These are phyloP conservation scores for Pilasporangium apinafurcum DNA, from an alignment of 352 stramenopile genomes.

Conservation along the genomic window DNA sequence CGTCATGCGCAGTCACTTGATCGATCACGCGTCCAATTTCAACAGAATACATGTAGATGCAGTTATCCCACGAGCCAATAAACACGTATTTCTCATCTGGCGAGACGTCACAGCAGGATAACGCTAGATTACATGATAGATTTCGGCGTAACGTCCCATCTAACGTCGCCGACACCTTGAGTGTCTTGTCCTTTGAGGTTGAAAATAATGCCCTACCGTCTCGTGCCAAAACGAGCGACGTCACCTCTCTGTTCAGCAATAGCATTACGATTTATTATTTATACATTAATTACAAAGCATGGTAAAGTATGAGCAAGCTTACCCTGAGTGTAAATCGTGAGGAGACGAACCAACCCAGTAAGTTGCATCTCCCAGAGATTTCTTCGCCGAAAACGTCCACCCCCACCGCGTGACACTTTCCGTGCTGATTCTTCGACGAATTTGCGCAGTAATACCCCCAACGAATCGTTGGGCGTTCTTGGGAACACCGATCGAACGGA, in stretches of 20 bases:
- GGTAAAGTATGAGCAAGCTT: constrained; percentile 11
- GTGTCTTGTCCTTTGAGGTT: constrained; percentile 67
- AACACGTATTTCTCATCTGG: constrained; percentile 81
- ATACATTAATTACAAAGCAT: no score
- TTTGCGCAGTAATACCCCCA: constrained; percentile 68
- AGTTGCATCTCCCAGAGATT: constrained; percentile 22
- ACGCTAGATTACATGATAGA: constrained; percentile 64
- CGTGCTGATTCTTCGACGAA: constrained; percentile 65
- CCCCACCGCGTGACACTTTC: constrained; percentile 62
- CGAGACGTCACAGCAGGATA: constrained; percentile 78
- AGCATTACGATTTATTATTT: background rate
- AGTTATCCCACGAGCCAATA: constrained; percentile 77
- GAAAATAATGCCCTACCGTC: constrained; percentile 65
- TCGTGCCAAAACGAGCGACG: constrained; percentile 52
- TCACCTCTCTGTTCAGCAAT: constrained; percentile 43
- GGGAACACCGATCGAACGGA: constrained; percentile 56
- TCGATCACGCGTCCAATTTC: constrained; percentile 76
- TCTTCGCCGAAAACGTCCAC: constrained; percentile 56
- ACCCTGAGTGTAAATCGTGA: constrained; percentile 68
- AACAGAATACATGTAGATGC: constrained; percentile 86
- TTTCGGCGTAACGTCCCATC: constrained; percentile 61
- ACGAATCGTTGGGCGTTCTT: constrained; percentile 75
- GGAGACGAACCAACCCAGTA: constrained; percentile 59
- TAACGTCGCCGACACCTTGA: constrained; percentile 66
- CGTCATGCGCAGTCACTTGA: constrained; percentile 75